Conservation (phyloP, 306 rosid genomes). For the Pyrus communis region DNA sequence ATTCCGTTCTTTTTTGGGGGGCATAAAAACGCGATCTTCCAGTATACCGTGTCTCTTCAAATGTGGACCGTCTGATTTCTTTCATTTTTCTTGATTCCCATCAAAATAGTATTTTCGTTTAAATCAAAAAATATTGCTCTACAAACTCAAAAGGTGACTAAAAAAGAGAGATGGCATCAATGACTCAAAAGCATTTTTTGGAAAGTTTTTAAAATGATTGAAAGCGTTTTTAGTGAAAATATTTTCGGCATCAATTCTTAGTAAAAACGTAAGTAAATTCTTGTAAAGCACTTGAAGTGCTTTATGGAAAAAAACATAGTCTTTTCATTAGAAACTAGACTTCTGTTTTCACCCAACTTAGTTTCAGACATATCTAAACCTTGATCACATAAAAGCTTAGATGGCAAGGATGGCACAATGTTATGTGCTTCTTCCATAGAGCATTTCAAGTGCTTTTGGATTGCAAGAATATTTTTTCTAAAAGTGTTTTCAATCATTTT, state of each 20-base stretch:
- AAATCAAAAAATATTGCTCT: neutral
- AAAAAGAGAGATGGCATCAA: too few relatives aligned
- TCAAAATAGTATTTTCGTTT: neutral
- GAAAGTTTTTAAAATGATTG: too few relatives aligned
- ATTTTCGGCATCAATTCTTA: too few relatives aligned
- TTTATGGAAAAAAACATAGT: too few relatives aligned
- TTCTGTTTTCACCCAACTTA: conserved; percentile 35
- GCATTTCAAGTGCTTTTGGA: too few relatives aligned
- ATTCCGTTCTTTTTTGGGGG: neutral
- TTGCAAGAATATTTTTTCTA: rapidly evolving
- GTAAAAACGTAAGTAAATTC: too few relatives aligned
- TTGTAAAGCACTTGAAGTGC: too few relatives aligned
- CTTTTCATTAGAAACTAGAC: conserved; percentile 33
- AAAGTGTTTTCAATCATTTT: too few relatives aligned
- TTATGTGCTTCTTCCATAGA: conserved; percentile 7
- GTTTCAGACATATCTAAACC: conserved; percentile 36
- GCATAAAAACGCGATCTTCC: neutral
- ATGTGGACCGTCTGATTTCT: neutral
- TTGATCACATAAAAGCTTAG: conserved; percentile 69
- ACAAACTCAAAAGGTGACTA: neutral
- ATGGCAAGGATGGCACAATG: conserved; percentile 66
- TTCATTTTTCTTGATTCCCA: neutral
- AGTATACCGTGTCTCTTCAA: neutral
- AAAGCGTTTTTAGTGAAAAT: too few relatives aligned
- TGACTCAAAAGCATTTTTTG: too few relatives aligned